Conservation (phyloP, 805 yeast species). For the Wickerhamiella hasegawae region DNA sequence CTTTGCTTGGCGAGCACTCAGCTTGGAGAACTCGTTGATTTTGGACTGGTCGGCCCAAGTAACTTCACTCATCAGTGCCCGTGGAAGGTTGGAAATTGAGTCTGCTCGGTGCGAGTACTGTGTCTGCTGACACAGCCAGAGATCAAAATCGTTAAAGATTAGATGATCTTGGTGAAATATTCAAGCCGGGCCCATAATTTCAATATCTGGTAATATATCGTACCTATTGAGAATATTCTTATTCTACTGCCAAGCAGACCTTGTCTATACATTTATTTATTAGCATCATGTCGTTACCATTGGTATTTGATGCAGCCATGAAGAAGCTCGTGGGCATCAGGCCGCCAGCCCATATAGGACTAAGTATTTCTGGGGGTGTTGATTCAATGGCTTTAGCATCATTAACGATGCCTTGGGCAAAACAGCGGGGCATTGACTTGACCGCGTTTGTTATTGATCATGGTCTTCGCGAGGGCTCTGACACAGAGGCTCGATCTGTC, state of each 20-base stretch:
- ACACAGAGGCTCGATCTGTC: conserved; percentile 26
- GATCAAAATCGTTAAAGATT: neutral
- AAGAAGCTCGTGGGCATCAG: conserved; percentile 5
- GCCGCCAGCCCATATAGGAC: conserved; percentile 17
- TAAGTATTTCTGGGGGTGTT: conserved; percentile 70
- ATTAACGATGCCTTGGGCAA: conserved; percentile 28
- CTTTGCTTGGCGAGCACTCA: conserved; percentile 55
- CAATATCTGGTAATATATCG: neutral
- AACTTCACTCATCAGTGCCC: conserved; percentile 29
- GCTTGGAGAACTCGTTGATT: conserved; percentile 76
- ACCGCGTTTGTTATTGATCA: conserved; percentile 56
- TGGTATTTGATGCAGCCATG: neutral
- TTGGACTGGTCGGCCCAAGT: conserved; percentile 74
- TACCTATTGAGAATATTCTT: no score
- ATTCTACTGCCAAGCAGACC: no score
- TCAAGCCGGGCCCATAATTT: neutral
- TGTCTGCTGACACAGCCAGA: no score
- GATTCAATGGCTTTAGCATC: conserved; percentile 60
- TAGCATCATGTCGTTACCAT: neutral
- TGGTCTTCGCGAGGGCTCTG: conserved; percentile 32
- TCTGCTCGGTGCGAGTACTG: neutral
- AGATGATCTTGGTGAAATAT: neutral
- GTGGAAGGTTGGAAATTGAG: neutral
- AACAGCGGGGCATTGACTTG: conserved; percentile 18
- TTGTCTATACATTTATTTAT: no score